phyloP scores from a whole-genome alignment of 2,329 filamentous ascomycete species.

The Ophiosphaerella herpotricha region DNA sequence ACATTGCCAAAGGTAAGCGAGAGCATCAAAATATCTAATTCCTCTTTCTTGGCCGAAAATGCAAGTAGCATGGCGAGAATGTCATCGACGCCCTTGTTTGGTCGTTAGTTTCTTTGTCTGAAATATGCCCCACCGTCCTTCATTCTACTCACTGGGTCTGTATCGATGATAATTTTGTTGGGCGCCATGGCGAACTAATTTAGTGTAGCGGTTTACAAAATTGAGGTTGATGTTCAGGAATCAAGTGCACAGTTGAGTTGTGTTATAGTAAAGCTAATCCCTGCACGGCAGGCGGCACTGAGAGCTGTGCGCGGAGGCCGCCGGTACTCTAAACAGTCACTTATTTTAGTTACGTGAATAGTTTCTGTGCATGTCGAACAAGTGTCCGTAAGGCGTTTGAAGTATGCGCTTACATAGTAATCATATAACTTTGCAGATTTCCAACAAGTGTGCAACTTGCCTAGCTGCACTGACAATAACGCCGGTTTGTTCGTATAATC shows the following conservation, averaged over 20 bases:
- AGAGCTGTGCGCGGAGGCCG: constrained; percentile 11
- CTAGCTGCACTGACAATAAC: constrained; percentile 30
- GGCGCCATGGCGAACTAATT: constrained; percentile 44
- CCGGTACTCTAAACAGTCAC: constrained; percentile 15
- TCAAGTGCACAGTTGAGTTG: constrained; percentile 7
- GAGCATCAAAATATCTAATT: constrained; percentile 82
- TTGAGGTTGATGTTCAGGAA: neutral
- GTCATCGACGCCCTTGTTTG: constrained; percentile 80
- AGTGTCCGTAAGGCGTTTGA: constrained; percentile 2
- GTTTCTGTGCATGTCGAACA: neutral
- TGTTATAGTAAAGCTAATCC: constrained; percentile 13
- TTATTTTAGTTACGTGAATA: neutral
- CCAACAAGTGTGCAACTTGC: constrained; percentile 13
- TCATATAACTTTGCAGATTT: constrained; percentile 1
- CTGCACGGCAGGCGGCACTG: constrained; percentile 19
- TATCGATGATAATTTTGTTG: constrained; percentile 86
- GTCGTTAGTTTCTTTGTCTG: neutral
- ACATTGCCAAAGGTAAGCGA: constrained; percentile 96
- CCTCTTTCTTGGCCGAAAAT: constrained; percentile 77
- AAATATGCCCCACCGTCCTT: constrained; percentile 10
- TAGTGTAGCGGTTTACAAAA: too few relatives aligned
- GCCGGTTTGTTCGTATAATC: constrained; percentile 29
- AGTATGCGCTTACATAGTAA: constrained; percentile 1
- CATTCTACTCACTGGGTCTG: constrained; percentile 72
- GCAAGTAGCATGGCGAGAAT: constrained; percentile 86